Base-by-base conservation (phyloP, 805 yeast species). In the Candida xyloterini region DNA sequence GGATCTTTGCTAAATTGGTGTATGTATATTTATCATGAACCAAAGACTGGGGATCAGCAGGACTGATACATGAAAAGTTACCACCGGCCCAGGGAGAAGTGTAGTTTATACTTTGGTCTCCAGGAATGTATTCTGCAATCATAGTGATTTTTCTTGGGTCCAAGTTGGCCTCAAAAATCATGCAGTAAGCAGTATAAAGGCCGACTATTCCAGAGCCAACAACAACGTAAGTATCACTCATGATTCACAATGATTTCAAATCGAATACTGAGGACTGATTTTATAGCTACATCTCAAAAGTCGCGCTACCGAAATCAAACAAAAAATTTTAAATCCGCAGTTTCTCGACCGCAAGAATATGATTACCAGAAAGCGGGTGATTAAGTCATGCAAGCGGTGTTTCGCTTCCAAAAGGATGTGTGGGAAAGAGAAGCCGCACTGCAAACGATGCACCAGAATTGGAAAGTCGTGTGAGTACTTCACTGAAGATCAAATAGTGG, bases 1-100 rank as follows among this genome's bases (percentile, higher is more conserved):
- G 77, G 20, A 83, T 46, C 30, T 54, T 52, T 3, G 45, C 52
- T 32, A 83, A 58, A 51, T 73, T 68, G 15, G 66, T 56, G 56
- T 79, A 84, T 3, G 88, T 79, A 50, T 64, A 67, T 52, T 70
- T 70, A 54, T 82, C 89, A 49, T 65, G 78, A 3, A 53, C 55
- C 37, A 80, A 50, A 1, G 75, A 67, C 11, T 61, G 67, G 2
- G 56, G 56, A 48, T 79, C 84, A 43, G 71, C 68, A 2, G 80
- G 84, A 0, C 84, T 73, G 33, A 82, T 80, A 45, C 75, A 67
- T 1, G 79, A 71, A 52, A 76, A 77, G 55, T 78, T 77, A 7
- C 79, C 82, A 16, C 83, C 83, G 0, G 95, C 95, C 75, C 82
- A 82, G 1, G 95, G 95, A 0, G 90, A 82, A 1, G 95, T 79